Evolutionary conservation across 306 rosid species (phyloP).

Genomic region (Begonia loranthoides): DNA sequence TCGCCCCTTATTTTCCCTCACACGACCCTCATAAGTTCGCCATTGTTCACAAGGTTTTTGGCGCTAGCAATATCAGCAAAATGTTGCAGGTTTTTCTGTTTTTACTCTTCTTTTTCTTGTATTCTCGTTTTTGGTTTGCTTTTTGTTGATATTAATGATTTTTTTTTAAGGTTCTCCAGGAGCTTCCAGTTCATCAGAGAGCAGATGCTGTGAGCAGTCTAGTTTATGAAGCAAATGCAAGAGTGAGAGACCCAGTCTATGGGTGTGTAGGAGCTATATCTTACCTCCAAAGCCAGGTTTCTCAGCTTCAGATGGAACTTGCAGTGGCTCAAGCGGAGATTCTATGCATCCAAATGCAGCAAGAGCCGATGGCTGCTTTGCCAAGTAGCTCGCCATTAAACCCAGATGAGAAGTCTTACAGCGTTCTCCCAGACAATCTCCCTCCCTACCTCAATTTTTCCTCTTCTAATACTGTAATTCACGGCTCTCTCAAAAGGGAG

Average conservation of each 20-base stretch:
- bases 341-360: conserved; percentile 72
- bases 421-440: conserved; percentile 17
- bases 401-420: conserved; percentile 3
- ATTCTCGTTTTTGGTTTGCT: too few species aligned
- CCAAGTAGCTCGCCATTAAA: conserved; percentile 6
- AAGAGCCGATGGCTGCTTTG: conserved; percentile 21
- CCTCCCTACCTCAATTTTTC: conserved; percentile 38
- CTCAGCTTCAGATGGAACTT: conserved; percentile 87
- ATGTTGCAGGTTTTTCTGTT: conserved; percentile 58
- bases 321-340: conserved; percentile 90
- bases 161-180: conserved; percentile 22
- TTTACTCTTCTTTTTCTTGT: too few species aligned
- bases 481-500: conserved; percentile 46
- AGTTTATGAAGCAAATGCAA: conserved; percentile 92
- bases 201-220: conserved; percentile 88
- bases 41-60: conserved; percentile 88
- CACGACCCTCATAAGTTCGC: conserved; percentile 85
- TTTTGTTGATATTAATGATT: too few species aligned
- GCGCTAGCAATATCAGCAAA: conserved; percentile 94
- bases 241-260: conserved; percentile 81
- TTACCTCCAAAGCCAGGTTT: conserved; percentile 62
- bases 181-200: conserved; percentile 61
- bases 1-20: conserved; percentile 82
- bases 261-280: conserved; percentile 90
- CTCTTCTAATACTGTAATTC: conserved; percentile 22